Base-by-base conservation (phyloP, 345 rosid species). In the Geranium rotundifolium region DNA sequence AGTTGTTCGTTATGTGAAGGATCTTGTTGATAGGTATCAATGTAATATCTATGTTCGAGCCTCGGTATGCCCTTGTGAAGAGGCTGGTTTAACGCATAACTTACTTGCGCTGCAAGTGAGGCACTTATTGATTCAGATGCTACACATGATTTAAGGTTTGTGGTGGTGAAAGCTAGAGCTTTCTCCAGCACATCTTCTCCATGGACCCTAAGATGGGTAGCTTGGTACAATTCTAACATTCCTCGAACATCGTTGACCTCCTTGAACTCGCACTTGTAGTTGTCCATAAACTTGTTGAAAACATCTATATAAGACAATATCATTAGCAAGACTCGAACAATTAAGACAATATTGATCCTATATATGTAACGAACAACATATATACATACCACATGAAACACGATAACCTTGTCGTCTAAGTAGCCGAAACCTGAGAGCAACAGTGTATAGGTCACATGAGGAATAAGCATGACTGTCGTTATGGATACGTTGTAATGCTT, bases 351-450 rank as follows among this genome's bases (percentile, higher is more conserved):
- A n/a, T n/a, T n/a, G n/a, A n/a, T n/a, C n/a, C n/a, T n/a, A n/a
- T n/a, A n/a, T n/a, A n/a, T n/a, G n/a, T 3, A 34, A 34, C 8
- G 5, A 4, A 4, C 41, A 34, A 3, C 41, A 34, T 34, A 3
- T 16, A 7, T 16, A 34, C 54, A n/a, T 30, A 66, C 69, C 63
- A 7, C 14, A 10, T 7, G 52, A 29, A 0, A 29, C 60, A 19
- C 60, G 50, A 52, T 52, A 56, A 19, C 74, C 78, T 19, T 67
- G 78, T 63, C 70, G 71, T 49, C 78, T 67, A 6, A 75, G 64
- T 27, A 75, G 61, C 4, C 78, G 71, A 65, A 75, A 75, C 9
- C 17, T 20, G 19, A 74, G 74, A 63, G 74, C 49, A 19, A 39
- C 34, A 17, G 20, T 30, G 27, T 63, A 61, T 0, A 69, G 62